Conservation (phyloP, 257 asterid genomes). For the Capsicum rhomboideum region DNA sequence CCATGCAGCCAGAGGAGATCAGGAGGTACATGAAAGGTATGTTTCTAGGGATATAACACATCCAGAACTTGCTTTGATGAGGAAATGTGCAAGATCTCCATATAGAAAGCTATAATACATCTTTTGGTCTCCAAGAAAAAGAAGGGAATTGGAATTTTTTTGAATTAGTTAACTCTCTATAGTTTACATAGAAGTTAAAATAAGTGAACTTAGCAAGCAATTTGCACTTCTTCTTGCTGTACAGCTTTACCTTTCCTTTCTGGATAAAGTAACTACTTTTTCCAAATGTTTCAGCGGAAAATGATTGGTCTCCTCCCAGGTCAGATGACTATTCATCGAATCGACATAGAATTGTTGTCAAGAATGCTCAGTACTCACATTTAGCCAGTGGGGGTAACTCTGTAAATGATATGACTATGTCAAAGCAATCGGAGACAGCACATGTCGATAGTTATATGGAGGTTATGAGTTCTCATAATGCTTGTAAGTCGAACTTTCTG, state of each 20-base stretch:
- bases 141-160: background rate
- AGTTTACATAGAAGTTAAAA: background rate
- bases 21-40: background rate
- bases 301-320: conserved; percentile 4
- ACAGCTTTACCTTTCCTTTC: background rate
- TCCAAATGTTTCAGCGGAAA: background rate
- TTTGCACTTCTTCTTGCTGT: background rate
- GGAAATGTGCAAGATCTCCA: background rate
- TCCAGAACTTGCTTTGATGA: background rate
- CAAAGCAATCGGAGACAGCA: conserved; percentile 1
- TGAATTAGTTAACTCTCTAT: background rate
- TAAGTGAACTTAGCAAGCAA: background rate
- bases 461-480: background rate
- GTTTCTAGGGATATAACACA: background rate
- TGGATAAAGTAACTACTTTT: background rate
- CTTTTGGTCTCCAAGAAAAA: background rate
- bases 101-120: background rate
- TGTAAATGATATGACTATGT: background rate
- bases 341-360: background rate
- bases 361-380: background rate
- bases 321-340: background rate
- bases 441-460: background rate
- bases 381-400: background rate
- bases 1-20: conserved; percentile 4
- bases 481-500: background rate